phyloP scores from a whole-genome alignment of 768 basidiomycete genomes.

The Auricularia sp. region DNA sequence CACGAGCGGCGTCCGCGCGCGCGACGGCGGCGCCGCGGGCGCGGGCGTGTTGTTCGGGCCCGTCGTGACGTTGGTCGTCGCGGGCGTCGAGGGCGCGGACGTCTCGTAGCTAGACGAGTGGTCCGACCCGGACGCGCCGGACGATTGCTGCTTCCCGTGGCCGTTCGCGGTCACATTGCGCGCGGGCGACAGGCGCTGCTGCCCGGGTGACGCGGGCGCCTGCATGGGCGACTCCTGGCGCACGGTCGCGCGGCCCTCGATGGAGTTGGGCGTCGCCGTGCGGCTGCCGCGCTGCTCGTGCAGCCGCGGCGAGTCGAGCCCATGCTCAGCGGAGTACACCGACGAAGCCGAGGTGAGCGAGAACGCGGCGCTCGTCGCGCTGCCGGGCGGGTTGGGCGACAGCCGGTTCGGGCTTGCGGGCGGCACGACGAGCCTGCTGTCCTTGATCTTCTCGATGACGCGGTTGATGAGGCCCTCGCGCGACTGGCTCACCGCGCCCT shows the following conservation, averaged over 20 bases:
- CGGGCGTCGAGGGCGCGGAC: neutral
- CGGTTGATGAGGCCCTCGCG: constrained; percentile 56
- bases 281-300: neutral
- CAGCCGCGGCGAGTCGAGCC: neutral
- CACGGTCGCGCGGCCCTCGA: neutral
- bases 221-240: neutral
- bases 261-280: neutral
- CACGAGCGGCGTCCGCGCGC: constrained; percentile 3
- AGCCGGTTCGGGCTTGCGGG: neutral
- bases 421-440: constrained; percentile 28
- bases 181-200: neutral
- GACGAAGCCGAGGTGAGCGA: neutral
- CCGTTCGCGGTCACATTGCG: neutral
- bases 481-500: constrained; percentile 48
- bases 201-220: neutral
- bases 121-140: neutral
- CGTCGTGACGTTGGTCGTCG: neutral
- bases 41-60: neutral
- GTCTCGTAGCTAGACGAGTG: neutral
- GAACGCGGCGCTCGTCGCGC: constrained; percentile 2
- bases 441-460: constrained; percentile 67
- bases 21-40: neutral
- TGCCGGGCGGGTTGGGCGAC: constrained; percentile 8
- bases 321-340: neutral
- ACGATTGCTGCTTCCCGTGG: neutral